Percentiles rank a stretch among this genome's conserved stretches.
phyloP scores from a whole-genome alignment of 495 filamentous ascomycete genomes.

The Xylaria cubensis region DNA sequence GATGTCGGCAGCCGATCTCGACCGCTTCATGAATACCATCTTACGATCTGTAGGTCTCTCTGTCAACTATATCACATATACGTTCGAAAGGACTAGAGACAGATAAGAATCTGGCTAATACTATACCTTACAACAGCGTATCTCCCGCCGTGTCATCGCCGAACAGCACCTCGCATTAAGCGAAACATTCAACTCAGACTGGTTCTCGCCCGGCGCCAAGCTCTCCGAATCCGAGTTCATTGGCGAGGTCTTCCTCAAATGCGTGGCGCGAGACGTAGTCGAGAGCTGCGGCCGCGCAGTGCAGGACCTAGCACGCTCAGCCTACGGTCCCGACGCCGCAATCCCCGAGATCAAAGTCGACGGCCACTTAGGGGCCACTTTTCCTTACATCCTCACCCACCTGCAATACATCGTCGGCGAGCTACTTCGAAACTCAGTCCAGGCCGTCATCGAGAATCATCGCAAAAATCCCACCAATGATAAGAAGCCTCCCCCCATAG shows the following conservation, averaged over 20 bases:
- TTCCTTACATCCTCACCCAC: constrained; percentile 95
- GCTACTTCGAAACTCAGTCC: constrained; percentile 91
- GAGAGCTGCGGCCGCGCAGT: constrained; percentile 78
- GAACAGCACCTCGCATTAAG: constrained; percentile 98
- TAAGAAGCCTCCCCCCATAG: constrained; percentile 74
- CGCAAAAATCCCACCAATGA: constrained; percentile 48
- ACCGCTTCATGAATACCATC: constrained; percentile 94
- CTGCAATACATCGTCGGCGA: constrained; percentile 97
- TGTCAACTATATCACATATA: not conserved
- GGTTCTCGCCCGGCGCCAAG: constrained; percentile 86
- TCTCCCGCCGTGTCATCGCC: constrained; percentile 94
- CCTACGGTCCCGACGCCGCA: constrained; percentile 68
- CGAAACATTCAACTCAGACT: constrained; percentile 91
- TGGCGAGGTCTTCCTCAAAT: constrained; percentile 93
- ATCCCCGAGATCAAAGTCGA: constrained; percentile 85
- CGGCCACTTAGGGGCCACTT: constrained; percentile 86
- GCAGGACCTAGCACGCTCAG: constrained; percentile 70
- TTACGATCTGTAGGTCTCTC: constrained; percentile 75
- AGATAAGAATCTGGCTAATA: not conserved
- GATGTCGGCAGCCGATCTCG: constrained; percentile 78
- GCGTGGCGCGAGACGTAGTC: constrained; percentile 89
- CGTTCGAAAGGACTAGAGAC: not conserved
- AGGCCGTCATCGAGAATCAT: constrained; percentile 81
- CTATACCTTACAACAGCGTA: constrained; percentile 63
- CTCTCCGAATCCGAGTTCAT: constrained; percentile 83